Conservation (phyloP, 2,329 filamentous ascomycete genomes). For the Beauveria medogensis region DNA sequence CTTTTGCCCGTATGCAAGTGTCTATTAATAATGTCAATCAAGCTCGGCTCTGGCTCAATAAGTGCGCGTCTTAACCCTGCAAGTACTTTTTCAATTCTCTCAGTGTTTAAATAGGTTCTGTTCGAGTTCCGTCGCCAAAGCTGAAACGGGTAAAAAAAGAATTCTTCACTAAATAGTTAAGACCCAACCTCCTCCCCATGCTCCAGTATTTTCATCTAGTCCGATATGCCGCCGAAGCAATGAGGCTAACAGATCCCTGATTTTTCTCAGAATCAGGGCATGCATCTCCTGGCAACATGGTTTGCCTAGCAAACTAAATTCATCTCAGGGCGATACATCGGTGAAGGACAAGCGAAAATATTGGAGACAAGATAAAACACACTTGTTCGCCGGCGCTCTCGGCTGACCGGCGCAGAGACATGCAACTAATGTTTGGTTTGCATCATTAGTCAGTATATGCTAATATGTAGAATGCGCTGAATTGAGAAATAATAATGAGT, state of each 20-base stretch:
- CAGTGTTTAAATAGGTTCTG: too few species aligned
- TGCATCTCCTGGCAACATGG: too few species aligned
- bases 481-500: too few species aligned
- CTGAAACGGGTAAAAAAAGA: neutral
- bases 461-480: too few species aligned
- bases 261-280: neutral
- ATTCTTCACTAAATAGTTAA: neutral
- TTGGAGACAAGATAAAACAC: neutral
- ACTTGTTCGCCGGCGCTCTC: neutral
- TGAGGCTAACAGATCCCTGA: constrained; percentile 2
- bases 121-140: neutral
- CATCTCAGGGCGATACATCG: neutral
- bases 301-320: neutral
- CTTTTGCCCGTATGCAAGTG: neutral
- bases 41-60: neutral
- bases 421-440: too few species aligned
- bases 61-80: neutral
- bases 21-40: neutral
- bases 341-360: neutral
- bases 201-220: constrained; percentile 4
- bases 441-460: too few species aligned
- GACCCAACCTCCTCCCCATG: neutral
- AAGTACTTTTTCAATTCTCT: neutral
- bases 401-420: neutral
- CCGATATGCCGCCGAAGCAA: neutral